Base-by-base conservation (phyloP, 2,329 filamentous ascomycete genomes). In the Colletotrichum eleusines region DNA sequence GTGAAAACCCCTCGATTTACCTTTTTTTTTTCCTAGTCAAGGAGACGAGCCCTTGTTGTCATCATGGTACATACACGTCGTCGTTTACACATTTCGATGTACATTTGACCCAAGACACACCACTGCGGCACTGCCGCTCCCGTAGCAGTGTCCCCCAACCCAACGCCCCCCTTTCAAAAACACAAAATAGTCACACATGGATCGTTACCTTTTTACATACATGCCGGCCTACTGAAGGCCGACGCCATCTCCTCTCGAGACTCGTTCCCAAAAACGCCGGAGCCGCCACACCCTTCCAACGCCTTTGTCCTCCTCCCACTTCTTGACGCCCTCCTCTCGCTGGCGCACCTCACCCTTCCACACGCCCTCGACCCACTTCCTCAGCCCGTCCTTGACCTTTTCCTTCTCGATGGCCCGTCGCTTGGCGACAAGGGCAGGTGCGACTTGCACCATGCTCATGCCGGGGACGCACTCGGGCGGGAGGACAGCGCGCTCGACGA, bases 361-460 rank as follows among this genome's bases (percentile, higher is more conserved):
- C 33, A 87, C 86, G n/a, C 78, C 81, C 38, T 86, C 90, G 2
- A 93, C 85, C 89, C 90, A 93, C 16, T 85, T 84, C 46, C 90
- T 81, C 71, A 94, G 79, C 20, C 85, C 85, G 75, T 93, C 91
- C 77, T 92, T 93, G 53, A 93, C 83, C 71, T 85, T 84, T 80
- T 93, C 90, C 74, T 87, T 86, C 80, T 93, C 91, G 20, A 93
- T 84, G 16, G 86, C 87, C 66, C 88, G 84, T 76, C 88, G 88
- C 73, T 85, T 85, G 35, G 89, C 89, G n/a, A 92, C 87, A 42
- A 93, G 80, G 0, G 83, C 86, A 0, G 90, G 90, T 0, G 89
- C 87, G 1, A 92, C 82, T 63, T 78, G 77, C 72, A 78, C 81
- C 65, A 74, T 77, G 66, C 74, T 73, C 74, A 81, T 77, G 33